Conservation (phyloP, 2,329 filamentous ascomycete genomes). For the Pyrenochaeta sp. region DNA sequence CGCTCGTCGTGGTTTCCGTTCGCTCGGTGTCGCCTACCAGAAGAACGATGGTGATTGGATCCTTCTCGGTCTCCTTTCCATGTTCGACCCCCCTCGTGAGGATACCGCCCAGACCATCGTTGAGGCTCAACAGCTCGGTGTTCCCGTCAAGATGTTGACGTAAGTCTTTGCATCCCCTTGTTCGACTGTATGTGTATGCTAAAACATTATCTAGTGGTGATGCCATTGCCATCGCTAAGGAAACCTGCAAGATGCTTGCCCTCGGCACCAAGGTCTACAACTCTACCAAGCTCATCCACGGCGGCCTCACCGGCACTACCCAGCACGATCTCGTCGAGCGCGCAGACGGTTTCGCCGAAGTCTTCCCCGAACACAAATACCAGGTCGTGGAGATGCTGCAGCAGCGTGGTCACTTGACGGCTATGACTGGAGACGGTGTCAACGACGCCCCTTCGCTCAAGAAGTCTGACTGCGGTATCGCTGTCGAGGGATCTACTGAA, state of each 20-base stretch:
- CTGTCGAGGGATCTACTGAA: constrained; percentile 75
- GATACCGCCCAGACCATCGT: constrained; percentile 81
- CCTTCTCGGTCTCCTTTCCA: constrained; percentile 78
- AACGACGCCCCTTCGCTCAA: constrained; percentile 78
- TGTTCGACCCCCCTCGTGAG: constrained; percentile 82
- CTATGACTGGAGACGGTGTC: constrained; percentile 80
- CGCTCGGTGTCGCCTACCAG: constrained; percentile 80
- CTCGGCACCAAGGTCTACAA: constrained; percentile 84
- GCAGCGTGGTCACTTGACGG: constrained; percentile 75
- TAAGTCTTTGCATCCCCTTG: constrained; percentile 21
- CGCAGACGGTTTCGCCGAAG: constrained; percentile 76
- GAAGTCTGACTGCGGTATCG: constrained; percentile 78
- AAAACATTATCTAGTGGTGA: constrained; percentile 61
- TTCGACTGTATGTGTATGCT: too few species aligned
- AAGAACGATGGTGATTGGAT: constrained; percentile 79
- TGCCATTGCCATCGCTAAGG: constrained; percentile 80
- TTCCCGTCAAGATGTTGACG: constrained; percentile 82
- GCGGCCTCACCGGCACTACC: constrained; percentile 75
- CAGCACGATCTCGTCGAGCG: constrained; percentile 81
- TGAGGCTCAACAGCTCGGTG: constrained; percentile 78
- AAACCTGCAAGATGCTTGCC: constrained; percentile 83
- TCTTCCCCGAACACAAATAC: constrained; percentile 80
- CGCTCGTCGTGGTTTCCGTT: constrained; percentile 81
- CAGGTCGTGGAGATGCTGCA: constrained; percentile 79
- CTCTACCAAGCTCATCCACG: constrained; percentile 79